phyloP scores from a whole-genome alignment of 1,139 yeast genomes.

The Kluyveromyces marxianus region DNA sequence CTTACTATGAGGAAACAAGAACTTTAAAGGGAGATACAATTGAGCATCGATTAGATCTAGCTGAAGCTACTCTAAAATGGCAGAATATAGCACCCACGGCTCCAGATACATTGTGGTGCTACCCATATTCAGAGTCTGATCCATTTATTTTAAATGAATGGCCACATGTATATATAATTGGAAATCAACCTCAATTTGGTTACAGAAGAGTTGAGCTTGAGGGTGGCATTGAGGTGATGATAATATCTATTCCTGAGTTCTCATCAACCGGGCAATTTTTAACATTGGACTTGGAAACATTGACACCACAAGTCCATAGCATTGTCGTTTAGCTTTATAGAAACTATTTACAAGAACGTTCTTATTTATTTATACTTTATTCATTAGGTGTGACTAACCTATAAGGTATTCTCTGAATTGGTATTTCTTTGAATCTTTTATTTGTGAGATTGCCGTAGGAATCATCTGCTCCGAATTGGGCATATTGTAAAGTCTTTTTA shows the following conservation, averaged over 20 bases:
- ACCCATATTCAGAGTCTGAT: constrained; percentile 73
- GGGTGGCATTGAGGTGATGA: constrained; percentile 34
- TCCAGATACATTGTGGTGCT: constrained; percentile 89
- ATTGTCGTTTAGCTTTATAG: constrained; percentile 19
- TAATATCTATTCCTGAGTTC: constrained; percentile 70
- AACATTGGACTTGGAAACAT: constrained; percentile 51
- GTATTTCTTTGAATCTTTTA: constrained; percentile 36
- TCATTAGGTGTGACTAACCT: constrained; percentile 8
- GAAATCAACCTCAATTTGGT: constrained; percentile 62
- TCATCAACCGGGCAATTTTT: constrained; percentile 59
- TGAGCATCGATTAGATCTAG: constrained; percentile 41
- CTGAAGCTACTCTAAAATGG: constrained; percentile 72
- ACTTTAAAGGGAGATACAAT: constrained; percentile 24
- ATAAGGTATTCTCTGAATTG: constrained; percentile 27
- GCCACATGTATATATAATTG: constrained; percentile 83
- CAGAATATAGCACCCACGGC: constrained; percentile 89
- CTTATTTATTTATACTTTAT: constrained; percentile 1
- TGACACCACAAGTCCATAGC: constrained; percentile 43
- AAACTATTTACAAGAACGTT: constrained; percentile 7
- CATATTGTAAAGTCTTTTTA: constrained; percentile 36
- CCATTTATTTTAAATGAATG: constrained; percentile 73
- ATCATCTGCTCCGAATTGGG: constrained; percentile 41
- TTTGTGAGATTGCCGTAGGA: constrained; percentile 42
- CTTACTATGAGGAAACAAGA: constrained; percentile 24
- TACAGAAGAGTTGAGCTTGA: constrained; percentile 31